Conservation (phyloP, 306 rosid genomes). For the Cucurbita moschata region DNA sequence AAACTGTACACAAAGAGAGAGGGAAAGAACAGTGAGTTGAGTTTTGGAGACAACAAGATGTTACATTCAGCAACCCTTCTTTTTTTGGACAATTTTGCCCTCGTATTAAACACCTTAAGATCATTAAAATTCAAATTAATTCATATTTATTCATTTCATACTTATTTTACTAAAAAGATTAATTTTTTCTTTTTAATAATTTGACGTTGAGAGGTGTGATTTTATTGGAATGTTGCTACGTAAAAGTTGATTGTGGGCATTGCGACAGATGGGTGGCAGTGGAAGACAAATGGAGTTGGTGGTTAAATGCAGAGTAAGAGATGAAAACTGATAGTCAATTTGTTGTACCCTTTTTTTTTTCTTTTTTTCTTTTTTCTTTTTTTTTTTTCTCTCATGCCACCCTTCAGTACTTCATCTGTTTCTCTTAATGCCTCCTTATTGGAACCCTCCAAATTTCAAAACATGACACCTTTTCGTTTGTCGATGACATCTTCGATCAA, state of each 20-base stretch:
- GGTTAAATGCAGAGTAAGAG: not conserved
- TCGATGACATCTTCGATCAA: not conserved
- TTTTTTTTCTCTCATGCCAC: not conserved
- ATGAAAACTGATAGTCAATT: not conserved
- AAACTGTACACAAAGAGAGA: slow-evolving; percentile 3
- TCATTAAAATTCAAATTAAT: too few species aligned
- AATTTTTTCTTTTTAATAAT: too few species aligned
- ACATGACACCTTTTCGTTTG: too few species aligned
- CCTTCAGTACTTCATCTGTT: not conserved
- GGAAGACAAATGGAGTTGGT: not conserved
- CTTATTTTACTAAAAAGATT: too few species aligned
- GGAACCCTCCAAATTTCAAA: too few species aligned
- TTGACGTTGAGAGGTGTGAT: not conserved
- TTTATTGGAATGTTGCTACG: not conserved
- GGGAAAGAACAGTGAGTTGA: not conserved
- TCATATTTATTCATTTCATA: not conserved
- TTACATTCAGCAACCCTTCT: not conserved
- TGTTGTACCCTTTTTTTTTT: not conserved
- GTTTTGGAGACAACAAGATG: slow-evolving; percentile 4
- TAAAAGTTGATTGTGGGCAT: not conserved
- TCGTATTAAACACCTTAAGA: not conserved
- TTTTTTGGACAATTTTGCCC: not conserved
- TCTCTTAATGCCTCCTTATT: too few species aligned
- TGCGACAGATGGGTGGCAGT: not conserved
- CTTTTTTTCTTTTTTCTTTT: not conserved